Percentiles rank a stretch among this genome's conserved stretches.
phyloP scores from a whole-genome alignment of 2,329 filamentous ascomycete species.

The Claviceps pusilla region DNA sequence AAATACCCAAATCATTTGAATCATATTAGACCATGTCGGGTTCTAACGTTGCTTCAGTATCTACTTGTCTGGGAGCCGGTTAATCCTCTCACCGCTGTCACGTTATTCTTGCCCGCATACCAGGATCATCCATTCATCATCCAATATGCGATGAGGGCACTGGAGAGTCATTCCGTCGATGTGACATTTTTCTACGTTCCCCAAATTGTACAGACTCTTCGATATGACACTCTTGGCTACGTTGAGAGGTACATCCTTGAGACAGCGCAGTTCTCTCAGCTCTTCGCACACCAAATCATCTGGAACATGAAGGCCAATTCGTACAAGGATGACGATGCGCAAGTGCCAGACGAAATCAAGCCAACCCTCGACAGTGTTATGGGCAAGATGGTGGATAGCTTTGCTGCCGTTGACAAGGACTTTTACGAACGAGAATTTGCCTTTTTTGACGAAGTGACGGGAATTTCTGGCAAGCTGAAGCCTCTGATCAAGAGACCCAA shows the following conservation, averaged over 20 bases:
- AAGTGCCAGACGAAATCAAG: constrained; percentile 81
- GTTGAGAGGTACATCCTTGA: constrained; percentile 94
- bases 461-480: constrained; percentile 87
- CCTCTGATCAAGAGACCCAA: constrained; percentile 85
- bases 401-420: constrained; percentile 58
- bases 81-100: constrained; percentile 84
- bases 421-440: constrained; percentile 92
- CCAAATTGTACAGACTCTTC: constrained; percentile 88
- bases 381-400: constrained; percentile 66
- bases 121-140: constrained; percentile 83
- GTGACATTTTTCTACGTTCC: constrained; percentile 98
- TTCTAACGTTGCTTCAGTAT: constrained; percentile 38
- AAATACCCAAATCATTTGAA: background rate
- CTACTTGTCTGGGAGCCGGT: constrained; percentile 85
- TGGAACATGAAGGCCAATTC: constrained; percentile 99
- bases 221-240: constrained; percentile 86
- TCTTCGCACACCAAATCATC: constrained; percentile 98
- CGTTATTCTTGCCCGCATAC: constrained; percentile 83
- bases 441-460: constrained; percentile 97
- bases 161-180: constrained; percentile 91
- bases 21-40: background rate
- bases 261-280: constrained; percentile 91
- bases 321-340: constrained; percentile 90
- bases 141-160: constrained; percentile 88
- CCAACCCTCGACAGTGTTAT: constrained; percentile 86